Conservation (phyloP, 2,329 filamentous ascomycete species). For the Davidsoniella neocaledoniae region DNA sequence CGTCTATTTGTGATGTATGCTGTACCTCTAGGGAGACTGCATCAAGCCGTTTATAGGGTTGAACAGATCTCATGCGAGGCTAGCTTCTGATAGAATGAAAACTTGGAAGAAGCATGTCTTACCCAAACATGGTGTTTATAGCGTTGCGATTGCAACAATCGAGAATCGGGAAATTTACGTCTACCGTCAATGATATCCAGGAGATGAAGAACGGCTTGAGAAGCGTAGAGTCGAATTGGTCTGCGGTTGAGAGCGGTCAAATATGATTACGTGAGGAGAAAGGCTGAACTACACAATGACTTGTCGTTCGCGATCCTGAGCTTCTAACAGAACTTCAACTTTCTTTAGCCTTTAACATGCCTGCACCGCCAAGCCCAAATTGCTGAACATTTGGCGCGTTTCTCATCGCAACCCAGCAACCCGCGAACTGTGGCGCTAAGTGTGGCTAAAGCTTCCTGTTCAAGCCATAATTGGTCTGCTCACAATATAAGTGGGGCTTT, state of each 20-base stretch:
- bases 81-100: too few relatives aligned
- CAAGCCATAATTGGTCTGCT: not conserved
- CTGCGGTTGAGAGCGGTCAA: not conserved
- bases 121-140: too few relatives aligned
- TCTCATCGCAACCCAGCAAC: not conserved
- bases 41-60: too few relatives aligned
- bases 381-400: constrained; percentile 1
- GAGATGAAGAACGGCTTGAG: too few relatives aligned
- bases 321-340: not conserved
- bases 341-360: not conserved
- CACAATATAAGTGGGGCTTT: too few relatives aligned
- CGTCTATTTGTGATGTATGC: too few relatives aligned
- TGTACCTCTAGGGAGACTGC: too few relatives aligned
- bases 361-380: constrained; percentile 8
- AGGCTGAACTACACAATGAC: not conserved
- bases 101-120: too few relatives aligned
- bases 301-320: constrained; percentile 2
- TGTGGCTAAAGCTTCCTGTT: constrained; percentile 7
- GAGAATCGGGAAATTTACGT: too few relatives aligned
- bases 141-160: too few relatives aligned
- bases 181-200: too few relatives aligned
- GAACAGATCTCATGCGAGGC: too few relatives aligned
- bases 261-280: not conserved
- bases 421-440: constrained; percentile 2
- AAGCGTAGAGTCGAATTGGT: not conserved